Evolutionary conservation across 108 stramenopile genomes (phyloP), one percentile per base, ranked within the genome.

Genomic region (Conticribra weissflogii): DNA sequence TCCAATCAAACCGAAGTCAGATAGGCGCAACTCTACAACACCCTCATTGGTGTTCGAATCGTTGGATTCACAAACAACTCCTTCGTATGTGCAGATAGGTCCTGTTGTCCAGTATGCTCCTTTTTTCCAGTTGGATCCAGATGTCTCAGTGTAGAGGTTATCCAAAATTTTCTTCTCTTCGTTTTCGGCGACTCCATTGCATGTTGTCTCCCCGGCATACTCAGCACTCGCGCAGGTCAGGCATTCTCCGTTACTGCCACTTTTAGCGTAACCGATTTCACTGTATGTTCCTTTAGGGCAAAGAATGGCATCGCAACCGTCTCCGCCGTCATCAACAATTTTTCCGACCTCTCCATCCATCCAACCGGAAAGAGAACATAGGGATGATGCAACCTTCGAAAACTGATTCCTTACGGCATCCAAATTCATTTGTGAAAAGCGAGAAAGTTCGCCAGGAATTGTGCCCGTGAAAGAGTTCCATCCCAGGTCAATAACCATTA

Each of bases 241-340:
- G 28, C 79, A 80, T 9, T 49, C 63, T 3, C 79, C 79, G 23
- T 65, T 75, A 9, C 67, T 53, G 12, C 78, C 77, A 58, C 76
- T 77, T 29, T 69, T 77, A 14, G 81, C 77, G 24, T 84, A 65
- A 33, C 93, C 93, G 22, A 80, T 82, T 18, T 64, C 63, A 70
- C 88, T 94, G 80, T 68, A 94, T 9, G 85, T 86, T 47, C 88
- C 88, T 36, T 72, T 56, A 9, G 80, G 81, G 72, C 91, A 92
- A 0, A 92, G 52, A 27, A 92, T 86, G 2, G 88, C 91, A 76
- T 89, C 85, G 63, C 91, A 92, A 28, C 86, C 84, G 52, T 77
- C 54, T 4, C 71, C 80, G 24, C 63, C 76, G 17, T 33, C 62
- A 0, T 61, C 67, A 24, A 80, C 68, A 3, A 80, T 62, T 65